Percentiles rank a stretch among this genome's conserved stretches.
Evolutionary conservation across 2,329 filamentous ascomycete genomes (phyloP).

Genomic region (Aureobasidium zeae): DNA sequence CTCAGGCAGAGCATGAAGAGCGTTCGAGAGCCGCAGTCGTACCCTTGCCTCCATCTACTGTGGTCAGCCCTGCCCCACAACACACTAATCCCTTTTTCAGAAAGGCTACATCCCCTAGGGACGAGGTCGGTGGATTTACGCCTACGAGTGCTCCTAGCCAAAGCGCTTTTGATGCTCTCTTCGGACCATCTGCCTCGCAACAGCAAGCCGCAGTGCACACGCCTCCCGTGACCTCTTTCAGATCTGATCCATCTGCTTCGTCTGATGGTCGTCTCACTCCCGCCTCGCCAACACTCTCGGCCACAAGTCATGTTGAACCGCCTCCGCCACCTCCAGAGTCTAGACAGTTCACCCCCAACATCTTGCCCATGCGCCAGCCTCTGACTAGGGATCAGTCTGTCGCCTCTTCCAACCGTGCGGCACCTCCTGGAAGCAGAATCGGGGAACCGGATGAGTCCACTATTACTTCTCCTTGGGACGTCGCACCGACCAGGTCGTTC

Average conservation of each 20-base stretch:
- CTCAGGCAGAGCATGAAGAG: conserved; percentile 30
- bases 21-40: conserved; percentile 25
- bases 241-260: conserved; percentile 35
- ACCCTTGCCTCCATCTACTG: conserved; percentile 32
- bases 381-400: conserved; percentile 53
- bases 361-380: conserved; percentile 58
- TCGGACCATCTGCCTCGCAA: conserved; percentile 36
- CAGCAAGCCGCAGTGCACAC: conserved; percentile 28
- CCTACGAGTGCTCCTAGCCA: conserved; percentile 25
- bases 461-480: conserved; percentile 13
- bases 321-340: conserved; percentile 63
- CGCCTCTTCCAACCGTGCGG: conserved; percentile 51
- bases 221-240: conserved; percentile 52
- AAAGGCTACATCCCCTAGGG: conserved; percentile 33
- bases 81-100: conserved; percentile 95
- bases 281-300: conserved; percentile 52
- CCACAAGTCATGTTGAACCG: conserved; percentile 45
- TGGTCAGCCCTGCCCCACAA: conserved; percentile 58
- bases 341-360: conserved; percentile 67
- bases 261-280: conserved; percentile 45
- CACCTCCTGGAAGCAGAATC: conserved; percentile 27
- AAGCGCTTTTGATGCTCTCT: conserved; percentile 30
- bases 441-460: conserved; percentile 14
- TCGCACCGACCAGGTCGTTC: not conserved
- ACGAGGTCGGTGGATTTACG: conserved; percentile 14